Evolutionary conservation across 192 early-diverging fungal species (phyloP), one percentile per base, ranked within the genome.

Genomic region (Coemansia sp.): DNA sequence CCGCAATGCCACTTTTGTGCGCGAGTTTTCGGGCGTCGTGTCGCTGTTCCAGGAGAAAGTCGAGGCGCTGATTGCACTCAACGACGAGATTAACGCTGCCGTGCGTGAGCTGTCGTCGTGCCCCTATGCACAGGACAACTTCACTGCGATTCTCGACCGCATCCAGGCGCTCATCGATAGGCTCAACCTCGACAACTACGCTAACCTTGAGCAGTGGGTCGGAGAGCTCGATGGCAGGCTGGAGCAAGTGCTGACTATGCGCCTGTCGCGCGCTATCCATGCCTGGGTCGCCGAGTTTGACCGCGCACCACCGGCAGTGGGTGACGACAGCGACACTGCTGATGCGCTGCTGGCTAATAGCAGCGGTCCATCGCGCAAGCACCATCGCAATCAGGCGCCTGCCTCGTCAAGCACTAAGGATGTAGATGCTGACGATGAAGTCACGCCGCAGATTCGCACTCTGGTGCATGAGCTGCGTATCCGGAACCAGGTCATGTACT

Each of bases 1-100:
- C 76, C 88, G 92, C 37, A 92, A 97, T 68, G 90, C 96, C 2
- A 86, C 87, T 55, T 99, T 97, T 87, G 98, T 99, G 17, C 88
- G 94, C 53, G 96, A 98, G 63, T 97, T 99, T 84, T 94, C 95
- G 2, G 84, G 87, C 7, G 86, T 89, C 4, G 95, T 99, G 0
- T 89, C 92, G 17, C 80, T 91, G n/a, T 98, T 96, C 86, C 96
- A 98, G 79, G 96, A 98, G 53, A 99, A 99, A 76, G 93, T 93
- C 13, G 92, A 91, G 68, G 73, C 89, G 2, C 87, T 96, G 44
- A 90, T 99, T 35, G 43, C 84, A 19, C 88, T 94, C 50, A 89
- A 93, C 73, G 94, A 93, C 55, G 91, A 94, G 47, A 94, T 99
- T 46, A 87, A 88, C 37, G 76, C 85, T 21, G 76, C 87, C 19